Evolutionary conservation across 345 rosid genomes (phyloP).

Genomic region (Lepidium sativum): DNA sequence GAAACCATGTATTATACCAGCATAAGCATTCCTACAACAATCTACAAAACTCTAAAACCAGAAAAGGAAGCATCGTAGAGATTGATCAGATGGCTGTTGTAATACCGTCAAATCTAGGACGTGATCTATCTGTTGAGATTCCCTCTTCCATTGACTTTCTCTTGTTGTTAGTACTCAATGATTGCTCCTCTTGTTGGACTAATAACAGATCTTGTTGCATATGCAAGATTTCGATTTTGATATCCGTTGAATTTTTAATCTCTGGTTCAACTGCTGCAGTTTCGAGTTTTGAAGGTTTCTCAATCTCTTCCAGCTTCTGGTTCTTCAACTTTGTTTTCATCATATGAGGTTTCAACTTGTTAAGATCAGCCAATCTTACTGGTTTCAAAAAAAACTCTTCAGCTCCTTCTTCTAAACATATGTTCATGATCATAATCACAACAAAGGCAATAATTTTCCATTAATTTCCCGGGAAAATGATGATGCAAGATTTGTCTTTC

Average conservation of each 20-base stretch:
- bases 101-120: slow-evolving; percentile 22
- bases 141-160: slow-evolving; percentile 40
- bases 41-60: slow-evolving; percentile 15
- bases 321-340: slow-evolving; percentile 25
- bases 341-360: slow-evolving; percentile 54
- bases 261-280: slow-evolving; percentile 4
- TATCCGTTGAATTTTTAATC: not conserved
- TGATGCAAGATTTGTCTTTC: not conserved
- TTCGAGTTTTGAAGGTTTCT: not conserved
- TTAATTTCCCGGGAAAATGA: not conserved
- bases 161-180: slow-evolving; percentile 24
- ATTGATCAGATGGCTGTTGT: slow-evolving; percentile 21
- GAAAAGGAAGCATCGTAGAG: not conserved
- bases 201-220: not conserved
- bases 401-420: slow-evolving; percentile 90
- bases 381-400: slow-evolving; percentile 87
- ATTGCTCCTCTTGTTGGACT: slow-evolving; percentile 11
- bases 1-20: slow-evolving; percentile 1
- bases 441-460: not conserved
- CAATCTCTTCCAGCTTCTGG: slow-evolving; percentile 23
- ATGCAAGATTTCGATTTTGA: slow-evolving; percentile 11
- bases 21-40: slow-evolving; percentile 15
- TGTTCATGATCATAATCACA: slow-evolving; percentile 12
- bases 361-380: slow-evolving; percentile 71
- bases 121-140: slow-evolving; percentile 17